Evolutionary conservation across 2,329 filamentous ascomycete genomes (phyloP).

Genomic region (Paracoccidioides brasiliensis): DNA sequence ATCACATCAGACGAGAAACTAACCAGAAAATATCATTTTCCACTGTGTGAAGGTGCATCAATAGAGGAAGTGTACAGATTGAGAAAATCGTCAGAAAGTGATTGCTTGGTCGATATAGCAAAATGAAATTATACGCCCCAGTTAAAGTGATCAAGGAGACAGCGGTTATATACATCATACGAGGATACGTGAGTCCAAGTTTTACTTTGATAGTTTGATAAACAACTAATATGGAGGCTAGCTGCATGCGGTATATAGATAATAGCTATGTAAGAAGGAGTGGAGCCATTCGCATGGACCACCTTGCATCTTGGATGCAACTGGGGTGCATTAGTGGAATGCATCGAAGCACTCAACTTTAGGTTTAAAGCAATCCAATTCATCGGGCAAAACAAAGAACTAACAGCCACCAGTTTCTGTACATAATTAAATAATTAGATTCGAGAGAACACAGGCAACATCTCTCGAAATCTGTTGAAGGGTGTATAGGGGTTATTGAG

Average conservation of each 20-base stretch:
- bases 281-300: background rate
- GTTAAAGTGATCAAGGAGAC: background rate
- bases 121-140: too few relatives aligned
- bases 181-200: background rate
- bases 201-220: background rate
- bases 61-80: background rate
- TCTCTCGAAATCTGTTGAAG: too few relatives aligned
- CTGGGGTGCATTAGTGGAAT: background rate
- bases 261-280: background rate
- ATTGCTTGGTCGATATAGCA: background rate
- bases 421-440: too few relatives aligned
- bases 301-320: background rate
- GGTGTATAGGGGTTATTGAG: too few relatives aligned
- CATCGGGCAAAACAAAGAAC: too few relatives aligned
- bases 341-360: too few relatives aligned
- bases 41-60: background rate
- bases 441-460: too few relatives aligned
- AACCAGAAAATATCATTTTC: background rate
- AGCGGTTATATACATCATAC: background rate
- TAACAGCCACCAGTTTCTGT: too few relatives aligned
- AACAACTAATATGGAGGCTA: background rate
- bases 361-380: too few relatives aligned
- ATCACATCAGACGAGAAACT: background rate
- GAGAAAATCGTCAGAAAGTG: background rate
- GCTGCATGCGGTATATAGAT: background rate